phyloP scores from a whole-genome alignment of 805 yeast species.

The Yamadazyma akitaensis region DNA sequence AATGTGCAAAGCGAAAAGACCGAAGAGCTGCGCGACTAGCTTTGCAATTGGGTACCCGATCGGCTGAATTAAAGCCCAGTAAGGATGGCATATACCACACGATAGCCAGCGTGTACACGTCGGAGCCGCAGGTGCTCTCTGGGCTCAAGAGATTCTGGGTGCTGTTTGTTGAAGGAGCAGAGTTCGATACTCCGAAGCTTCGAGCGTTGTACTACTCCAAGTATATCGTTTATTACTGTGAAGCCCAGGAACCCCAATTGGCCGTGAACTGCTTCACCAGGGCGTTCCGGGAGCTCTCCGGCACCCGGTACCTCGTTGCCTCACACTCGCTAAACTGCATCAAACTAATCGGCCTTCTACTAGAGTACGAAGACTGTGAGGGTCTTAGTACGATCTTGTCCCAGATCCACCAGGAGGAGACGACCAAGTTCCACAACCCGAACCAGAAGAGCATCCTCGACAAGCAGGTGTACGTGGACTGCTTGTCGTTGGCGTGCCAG shows the following conservation, averaged over 20 bases:
- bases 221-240: constrained; percentile 20
- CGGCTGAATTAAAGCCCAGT: background rate
- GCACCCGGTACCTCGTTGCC: background rate
- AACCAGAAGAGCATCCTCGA: constrained; percentile 1
- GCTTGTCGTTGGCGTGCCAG: constrained; percentile 22
- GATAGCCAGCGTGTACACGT: background rate
- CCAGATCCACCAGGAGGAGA: constrained; percentile 8
- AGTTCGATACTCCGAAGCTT: background rate
- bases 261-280: constrained; percentile 15
- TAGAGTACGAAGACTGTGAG: constrained; percentile 21
- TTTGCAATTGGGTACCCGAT: background rate
- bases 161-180: background rate
- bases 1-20: background rate
- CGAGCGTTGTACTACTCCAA: constrained; percentile 20
- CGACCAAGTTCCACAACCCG: background rate
- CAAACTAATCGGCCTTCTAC: constrained; percentile 16
- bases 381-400: constrained; percentile 16
- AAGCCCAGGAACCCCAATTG: constrained; percentile 20
- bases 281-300: background rate
- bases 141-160: constrained; percentile 7
- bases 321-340: constrained; percentile 17
- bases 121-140: background rate
- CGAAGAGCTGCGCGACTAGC: background rate
- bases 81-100: background rate
- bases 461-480: constrained; percentile 19